Evolutionary conservation across 805 yeast genomes (phyloP), one percentile per base, ranked within the genome.

Genomic region (Kregervanrija pseudodelftensis): DNA sequence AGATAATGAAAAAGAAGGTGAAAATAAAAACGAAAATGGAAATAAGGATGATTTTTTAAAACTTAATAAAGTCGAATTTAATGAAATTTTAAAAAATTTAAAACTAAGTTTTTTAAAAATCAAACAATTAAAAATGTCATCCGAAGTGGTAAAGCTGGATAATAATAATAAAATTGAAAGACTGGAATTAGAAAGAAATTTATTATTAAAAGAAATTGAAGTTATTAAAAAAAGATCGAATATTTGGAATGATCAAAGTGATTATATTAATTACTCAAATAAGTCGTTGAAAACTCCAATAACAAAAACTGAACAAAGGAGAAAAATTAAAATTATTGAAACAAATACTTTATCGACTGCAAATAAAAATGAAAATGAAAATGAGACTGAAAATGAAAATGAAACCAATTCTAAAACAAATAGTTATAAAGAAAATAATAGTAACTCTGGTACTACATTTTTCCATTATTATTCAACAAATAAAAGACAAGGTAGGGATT

Each of bases 381-480:
- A 22, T 33, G 35, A 33, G 7, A 22, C 7, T 22, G 8, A 22
- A 22, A 22, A 22, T 22, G 28, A 22, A 22, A 22, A 22, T 22
- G 28, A 22, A 22, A 22, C 28, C 7, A 22, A 7, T 22, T 22
- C 8, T 22, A 22, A 22, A 17, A 17, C 22, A 17, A 17, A 17
- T 17, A 17, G 22, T 7, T 22, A 7, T 22, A 22, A 22, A 22
- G 28, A 22, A 22, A 22, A 22, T 22, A 22, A 7, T 22, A 22
- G 28, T 22, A 4, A 22, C 8, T 22, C 28, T 22, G 28, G 28
- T 3, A 43, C 50, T 2, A 53, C 52, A 36, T 55, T 55, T 36
- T 55, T 55, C 49, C 59, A 55, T 40, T 55, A 55, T 45, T 55
- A 55, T 37, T 40, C 55, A 8, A 49, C 40, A n/a, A 48, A 44